A percentile compares a stretch with the other conserved stretches of the same genome.
Conservation (phyloP, 2,329 filamentous ascomycete species). For the Nigrospora osmanthi region DNA sequence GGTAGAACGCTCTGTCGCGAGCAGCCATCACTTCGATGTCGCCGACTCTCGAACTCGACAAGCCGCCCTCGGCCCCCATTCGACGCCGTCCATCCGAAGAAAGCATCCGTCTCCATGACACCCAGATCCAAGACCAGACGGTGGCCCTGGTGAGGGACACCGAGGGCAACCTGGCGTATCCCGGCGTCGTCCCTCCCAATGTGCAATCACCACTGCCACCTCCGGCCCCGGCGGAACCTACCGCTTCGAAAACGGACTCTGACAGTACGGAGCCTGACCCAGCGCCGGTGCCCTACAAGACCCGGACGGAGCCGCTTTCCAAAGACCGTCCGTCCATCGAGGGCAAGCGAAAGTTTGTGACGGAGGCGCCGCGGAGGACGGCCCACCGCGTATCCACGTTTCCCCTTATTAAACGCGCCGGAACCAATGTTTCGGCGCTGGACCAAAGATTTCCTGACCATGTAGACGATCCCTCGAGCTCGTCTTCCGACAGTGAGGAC, state of each 20-base stretch:
- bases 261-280: conserved; percentile 4
- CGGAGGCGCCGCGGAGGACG: conserved; percentile 9
- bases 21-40: conserved; percentile 9
- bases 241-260: neutral
- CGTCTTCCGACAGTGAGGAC: conserved; percentile 13
- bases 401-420: conserved; percentile 10
- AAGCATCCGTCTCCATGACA: conserved; percentile 6
- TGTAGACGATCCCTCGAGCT: conserved; percentile 9
- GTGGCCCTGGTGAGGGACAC: conserved; percentile 11
- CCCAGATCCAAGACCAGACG: conserved; percentile 5
- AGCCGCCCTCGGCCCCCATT: conserved; percentile 15
- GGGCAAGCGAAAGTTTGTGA: conserved; percentile 8
- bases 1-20: neutral
- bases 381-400: conserved; percentile 6
- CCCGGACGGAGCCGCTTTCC: conserved; percentile 7
- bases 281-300: conserved; percentile 5
- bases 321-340: conserved; percentile 7
- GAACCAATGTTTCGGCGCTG: conserved; percentile 12
- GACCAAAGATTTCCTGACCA: conserved; percentile 5
- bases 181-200: conserved; percentile 14
- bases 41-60: conserved; percentile 15
- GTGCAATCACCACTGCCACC: conserved; percentile 10
- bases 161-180: conserved; percentile 14
- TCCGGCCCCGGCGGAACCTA: conserved; percentile 2
- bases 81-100: conserved; percentile 6